Evolutionary conservation across 345 rosid genomes (phyloP), one percentile per base, ranked within the genome.

Genomic region (Arabis alpina): DNA sequence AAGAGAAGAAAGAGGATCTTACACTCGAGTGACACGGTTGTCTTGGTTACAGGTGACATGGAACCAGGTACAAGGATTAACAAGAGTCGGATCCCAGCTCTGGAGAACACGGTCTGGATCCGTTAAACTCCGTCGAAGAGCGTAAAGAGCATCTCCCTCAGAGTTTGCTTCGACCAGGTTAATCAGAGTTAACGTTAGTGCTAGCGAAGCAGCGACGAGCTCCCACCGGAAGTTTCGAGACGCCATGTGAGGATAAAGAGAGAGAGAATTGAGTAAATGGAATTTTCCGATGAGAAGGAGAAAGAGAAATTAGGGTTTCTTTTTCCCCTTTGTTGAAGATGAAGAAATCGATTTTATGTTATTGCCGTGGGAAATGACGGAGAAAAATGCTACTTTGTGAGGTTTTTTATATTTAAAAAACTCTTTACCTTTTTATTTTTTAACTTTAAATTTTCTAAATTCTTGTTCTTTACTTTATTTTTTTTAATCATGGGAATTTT

Each of bases 11-110:
- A 25, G 37, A 48, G 62, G 24, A 5, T 12, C 74, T 61, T 83
- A 93, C 98, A 93, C 73, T 66, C 98, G 87, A 32, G 98, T 93
- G 45, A 93, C 98, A 77, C 88, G 96, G 72, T 80, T 89, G 41
- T 89, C 81, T 76, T 82, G 94, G 77, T 93, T 87, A 79, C 98
- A 93, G 63, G 96, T 89, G 85, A 91, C 78, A 74, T 93, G 98
- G 74, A 93, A 93, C 98, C 98, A 93, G 39, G 98, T 93, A 69
- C 98, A 93, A 1, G 98, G 97, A 66, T 82, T 93, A 40, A 93
- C 98, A 14, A 93, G 91, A 51, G 87, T 93, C 9, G 98, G 98
- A 89, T 93, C 98, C 98, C 98, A 93, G 84, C 98, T 93, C 80
- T 93, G 97, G 61, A 93, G 90, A 6, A 86, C 96, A 83, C 82